A percentile compares a stretch with the other conserved stretches of the same genome.
phyloP scores from a whole-genome alignment of 441 rosid species.

The Pelargonium citronellum region DNA sequence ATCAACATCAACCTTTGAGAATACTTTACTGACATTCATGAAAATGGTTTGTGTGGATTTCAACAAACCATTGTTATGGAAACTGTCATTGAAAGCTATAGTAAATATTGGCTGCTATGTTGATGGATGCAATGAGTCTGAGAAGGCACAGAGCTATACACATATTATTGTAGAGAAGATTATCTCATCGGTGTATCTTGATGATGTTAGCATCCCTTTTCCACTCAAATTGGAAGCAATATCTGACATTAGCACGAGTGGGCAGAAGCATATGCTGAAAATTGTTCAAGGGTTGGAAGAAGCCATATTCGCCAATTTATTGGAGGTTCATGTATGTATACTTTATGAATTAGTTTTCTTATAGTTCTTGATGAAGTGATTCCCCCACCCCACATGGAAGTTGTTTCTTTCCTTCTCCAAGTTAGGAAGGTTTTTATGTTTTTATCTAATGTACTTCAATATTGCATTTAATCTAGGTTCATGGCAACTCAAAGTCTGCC shows the following conservation, averaged over 20 bases:
- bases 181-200: constrained; percentile 38
- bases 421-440: background rate
- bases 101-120: constrained; percentile 61
- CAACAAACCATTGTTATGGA: constrained; percentile 48
- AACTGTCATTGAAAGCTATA: constrained; percentile 61
- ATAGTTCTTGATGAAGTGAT: constrained; percentile 1
- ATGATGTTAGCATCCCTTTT: constrained; percentile 44
- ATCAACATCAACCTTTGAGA: constrained; percentile 52
- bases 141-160: constrained; percentile 52
- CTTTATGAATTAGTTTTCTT: constrained; percentile 12
- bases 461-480: constrained; percentile 38
- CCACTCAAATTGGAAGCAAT: constrained; percentile 54
- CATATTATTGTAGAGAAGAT: constrained; percentile 51
- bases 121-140: constrained; percentile 43
- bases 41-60: constrained; percentile 46
- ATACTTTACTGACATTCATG: constrained; percentile 48
- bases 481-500: constrained; percentile 45
- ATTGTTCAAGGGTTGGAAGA: constrained; percentile 55
- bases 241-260: constrained; percentile 54
- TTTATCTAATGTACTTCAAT: constrained; percentile 7
- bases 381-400: background rate
- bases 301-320: constrained; percentile 45
- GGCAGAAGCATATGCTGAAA: constrained; percentile 52
- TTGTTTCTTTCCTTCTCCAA: background rate
- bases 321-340: constrained; percentile 61